Evolutionary conservation across 2,329 filamentous ascomycete species (phyloP).

Genomic region (Neopestalotiopsis clavispora): DNA sequence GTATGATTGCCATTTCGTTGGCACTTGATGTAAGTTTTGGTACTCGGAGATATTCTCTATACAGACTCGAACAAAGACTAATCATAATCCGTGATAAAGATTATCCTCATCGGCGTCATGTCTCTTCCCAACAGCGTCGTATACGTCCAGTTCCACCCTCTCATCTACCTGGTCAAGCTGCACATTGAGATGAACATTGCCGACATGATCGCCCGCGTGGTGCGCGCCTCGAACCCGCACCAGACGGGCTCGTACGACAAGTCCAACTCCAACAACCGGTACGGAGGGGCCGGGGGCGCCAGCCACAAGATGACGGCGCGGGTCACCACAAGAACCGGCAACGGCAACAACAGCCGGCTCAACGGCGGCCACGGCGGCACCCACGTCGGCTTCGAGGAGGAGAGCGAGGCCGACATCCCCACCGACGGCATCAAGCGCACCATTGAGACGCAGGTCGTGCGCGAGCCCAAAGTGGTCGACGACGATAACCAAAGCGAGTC

Average conservation of each 20-base stretch:
- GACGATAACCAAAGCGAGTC: constrained; percentile 17
- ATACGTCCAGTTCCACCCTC: constrained; percentile 56
- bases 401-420: not conserved
- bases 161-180: constrained; percentile 58
- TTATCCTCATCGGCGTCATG: constrained; percentile 42
- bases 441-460: constrained; percentile 12
- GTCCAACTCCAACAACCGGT: constrained; percentile 14
- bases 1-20: constrained; percentile 49
- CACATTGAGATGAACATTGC: constrained; percentile 61
- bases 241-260: constrained; percentile 15
- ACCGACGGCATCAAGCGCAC: constrained; percentile 9
- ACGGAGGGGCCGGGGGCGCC: not conserved
- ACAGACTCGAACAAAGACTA: not conserved
- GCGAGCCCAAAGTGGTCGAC: constrained; percentile 2
- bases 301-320: constrained; percentile 12
- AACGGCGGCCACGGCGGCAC: not conserved
- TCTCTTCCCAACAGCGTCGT: constrained; percentile 36
- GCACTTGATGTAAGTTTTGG: constrained; percentile 42
- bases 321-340: not conserved
- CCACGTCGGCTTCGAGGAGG: not conserved
- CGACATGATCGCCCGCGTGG: constrained; percentile 50
- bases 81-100: not conserved
- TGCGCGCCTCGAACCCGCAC: constrained; percentile 16
- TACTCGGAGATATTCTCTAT: not conserved
- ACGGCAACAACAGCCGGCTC: not conserved